A percentile compares a stretch with the other conserved stretches of the same genome.
These are phyloP conservation scores for Rhodotorula diobovata DNA, from an alignment of 768 basidiomycete species.

Conservation along the genomic window DNA sequence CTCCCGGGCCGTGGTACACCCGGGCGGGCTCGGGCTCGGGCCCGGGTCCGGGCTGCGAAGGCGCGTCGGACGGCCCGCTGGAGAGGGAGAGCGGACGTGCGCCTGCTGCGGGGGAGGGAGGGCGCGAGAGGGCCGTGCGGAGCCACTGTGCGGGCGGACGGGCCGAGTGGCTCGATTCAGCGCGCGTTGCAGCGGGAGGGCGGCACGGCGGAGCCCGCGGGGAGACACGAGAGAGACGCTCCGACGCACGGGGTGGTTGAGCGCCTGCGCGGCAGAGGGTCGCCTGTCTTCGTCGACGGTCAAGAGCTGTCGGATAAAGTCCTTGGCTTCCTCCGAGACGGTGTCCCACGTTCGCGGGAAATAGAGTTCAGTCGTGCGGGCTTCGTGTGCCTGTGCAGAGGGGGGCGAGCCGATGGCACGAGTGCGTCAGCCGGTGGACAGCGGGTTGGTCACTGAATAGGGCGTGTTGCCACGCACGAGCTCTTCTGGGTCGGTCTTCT, in stretches of 20 bases:
- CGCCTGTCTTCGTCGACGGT: conserved; percentile 30
- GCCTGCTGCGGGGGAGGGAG: conserved; percentile 16
- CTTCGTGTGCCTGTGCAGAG: conserved; percentile 23
- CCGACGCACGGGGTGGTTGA: conserved; percentile 29
- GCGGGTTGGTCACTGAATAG: too few relatives aligned
- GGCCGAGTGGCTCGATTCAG: neutral
- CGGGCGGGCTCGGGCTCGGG: too few relatives aligned
- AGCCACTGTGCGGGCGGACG: conserved; percentile 12
- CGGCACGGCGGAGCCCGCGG: too few relatives aligned
- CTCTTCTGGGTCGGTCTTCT: conserved; percentile 28
- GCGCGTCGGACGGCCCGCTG: too few relatives aligned
- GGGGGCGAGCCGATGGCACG: too few relatives aligned
- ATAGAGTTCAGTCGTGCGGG: conserved; percentile 32
- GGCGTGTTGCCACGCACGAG: neutral
- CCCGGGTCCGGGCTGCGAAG: neutral
- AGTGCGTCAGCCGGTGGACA: too few relatives aligned
- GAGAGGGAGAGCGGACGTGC: too few relatives aligned
- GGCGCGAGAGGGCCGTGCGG: conserved; percentile 27
- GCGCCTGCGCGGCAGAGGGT: conserved; percentile 15
- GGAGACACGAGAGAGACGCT: neutral
- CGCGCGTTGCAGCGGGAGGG: neutral
- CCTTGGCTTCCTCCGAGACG: conserved; percentile 31
- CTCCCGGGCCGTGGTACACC: too few relatives aligned
- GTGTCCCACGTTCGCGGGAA: conserved; percentile 31
- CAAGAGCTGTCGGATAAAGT: conserved; percentile 26